phyloP scores from a whole-genome alignment of 176 grass and related monocot genomes.

The Triticum dicoccoides region DNA sequence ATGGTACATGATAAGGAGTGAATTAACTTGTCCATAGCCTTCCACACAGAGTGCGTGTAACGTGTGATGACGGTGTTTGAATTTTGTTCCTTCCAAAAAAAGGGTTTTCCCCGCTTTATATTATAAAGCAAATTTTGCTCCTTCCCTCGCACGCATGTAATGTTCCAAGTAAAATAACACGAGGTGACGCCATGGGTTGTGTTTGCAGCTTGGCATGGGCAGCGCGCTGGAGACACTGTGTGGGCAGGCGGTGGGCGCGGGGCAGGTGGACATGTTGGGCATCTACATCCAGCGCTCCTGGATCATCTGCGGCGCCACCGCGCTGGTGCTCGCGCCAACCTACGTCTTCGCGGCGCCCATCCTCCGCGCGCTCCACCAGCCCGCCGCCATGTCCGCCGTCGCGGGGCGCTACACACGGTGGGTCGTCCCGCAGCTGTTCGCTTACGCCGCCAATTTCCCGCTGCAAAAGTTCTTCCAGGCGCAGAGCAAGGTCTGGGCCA shows the following conservation, averaged over 20 bases:
- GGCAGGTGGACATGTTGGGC: slow-evolving; percentile 50
- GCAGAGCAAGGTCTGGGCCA: slow-evolving; percentile 66
- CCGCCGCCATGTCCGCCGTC: slow-evolving; percentile 32
- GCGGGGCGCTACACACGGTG: slow-evolving; percentile 42
- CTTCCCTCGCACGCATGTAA: slow-evolving; percentile 4
- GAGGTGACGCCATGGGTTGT: background rate
- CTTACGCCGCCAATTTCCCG: slow-evolving; percentile 73
- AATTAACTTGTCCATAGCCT: too few species aligned
- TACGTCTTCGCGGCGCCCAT: slow-evolving; percentile 49
- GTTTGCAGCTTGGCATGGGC: slow-evolving; percentile 61
- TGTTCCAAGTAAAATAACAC: background rate
- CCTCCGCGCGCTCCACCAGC: slow-evolving; percentile 43
- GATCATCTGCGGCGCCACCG: slow-evolving; percentile 51
- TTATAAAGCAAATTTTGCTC: background rate
- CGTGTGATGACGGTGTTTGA: too few species aligned
- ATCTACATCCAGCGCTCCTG: slow-evolving; percentile 65
- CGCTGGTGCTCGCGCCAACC: slow-evolving; percentile 12
- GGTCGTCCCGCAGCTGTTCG: slow-evolving; percentile 51
- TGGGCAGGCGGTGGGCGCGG: slow-evolving; percentile 59
- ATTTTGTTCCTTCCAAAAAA: background rate
- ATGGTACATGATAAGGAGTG: too few species aligned
- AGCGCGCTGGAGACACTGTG: slow-evolving; percentile 71
- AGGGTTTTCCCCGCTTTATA: too few species aligned
- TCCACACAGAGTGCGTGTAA: too few species aligned
- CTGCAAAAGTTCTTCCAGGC: slow-evolving; percentile 75